Base-by-base conservation (phyloP, 176 grass and related monocot genomes). In the Ampelocalamus luodianensis region DNA sequence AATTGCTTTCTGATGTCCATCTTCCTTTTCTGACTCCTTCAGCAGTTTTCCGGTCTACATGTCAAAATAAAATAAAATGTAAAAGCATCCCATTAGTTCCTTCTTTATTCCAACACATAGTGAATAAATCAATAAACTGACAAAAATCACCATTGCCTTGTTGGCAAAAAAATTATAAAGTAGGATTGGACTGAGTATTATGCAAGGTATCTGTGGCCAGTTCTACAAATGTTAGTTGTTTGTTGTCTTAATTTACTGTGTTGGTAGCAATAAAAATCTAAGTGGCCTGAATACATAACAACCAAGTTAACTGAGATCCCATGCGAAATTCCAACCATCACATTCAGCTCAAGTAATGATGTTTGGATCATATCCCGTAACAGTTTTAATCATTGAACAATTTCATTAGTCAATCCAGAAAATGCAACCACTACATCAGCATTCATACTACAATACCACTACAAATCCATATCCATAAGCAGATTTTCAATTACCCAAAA, bases 21-120 rank as follows among this genome's bases (percentile, higher is more conserved):
- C 78, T 80, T 94, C 91, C 82, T 91, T 94, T 40, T 94, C 96
- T 13, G 90, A 90, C 62, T 99, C 88, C 67, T 89, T 94, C 78
- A 99, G 51, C 29, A 94, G 75, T 68, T 89, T 70, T 51, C 96
- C 96, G 1, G 96, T 96, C 96, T 99, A 78, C 49, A 76, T 1
- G 43, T 44, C 16, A 81, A 64, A 64, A 38, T 49, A 53, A 72
- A 61, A 76, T 51, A 74, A 13, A 88, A 54, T 42, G 20, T 69
- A 82, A 84, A 12, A 83, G 39, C 53, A 78, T 74, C 10, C 54
- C 13, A 68, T 81, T 64, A n/a, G 1, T 82, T 66, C 8, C 16
- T 43, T 16, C 11, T 69, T 77, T 29, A 8, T 37, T 78, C 9
- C 12, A 3, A 59, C 18, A 27, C 29, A 64, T 15, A 17, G 13